Conservation (phyloP, 345 rosid species). For the Eucalyptus dawsonii region DNA sequence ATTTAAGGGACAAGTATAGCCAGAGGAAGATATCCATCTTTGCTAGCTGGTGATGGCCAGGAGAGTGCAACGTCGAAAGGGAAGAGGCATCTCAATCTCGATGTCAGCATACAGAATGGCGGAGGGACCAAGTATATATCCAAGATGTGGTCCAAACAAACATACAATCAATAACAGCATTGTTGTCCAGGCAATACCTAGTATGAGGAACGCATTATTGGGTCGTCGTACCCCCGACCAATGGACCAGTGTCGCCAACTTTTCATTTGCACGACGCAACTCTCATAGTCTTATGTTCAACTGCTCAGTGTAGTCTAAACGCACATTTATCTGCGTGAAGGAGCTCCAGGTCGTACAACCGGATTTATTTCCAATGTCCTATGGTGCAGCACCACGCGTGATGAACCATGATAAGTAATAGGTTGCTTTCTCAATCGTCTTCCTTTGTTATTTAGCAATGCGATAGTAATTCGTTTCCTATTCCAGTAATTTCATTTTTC, state of each 20-base stretch:
- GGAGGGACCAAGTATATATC: background rate
- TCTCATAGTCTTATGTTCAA: background rate
- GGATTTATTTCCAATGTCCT: background rate
- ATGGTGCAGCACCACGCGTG: background rate
- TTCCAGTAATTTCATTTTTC: background rate
- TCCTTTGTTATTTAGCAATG: background rate
- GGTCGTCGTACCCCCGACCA: background rate
- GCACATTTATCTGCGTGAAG: background rate
- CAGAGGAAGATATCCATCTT: background rate
- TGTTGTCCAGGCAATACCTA: background rate
- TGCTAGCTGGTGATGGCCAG: background rate
- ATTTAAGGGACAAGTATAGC: background rate
- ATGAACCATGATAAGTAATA: background rate
- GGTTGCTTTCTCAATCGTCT: background rate
- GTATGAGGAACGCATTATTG: background rate
- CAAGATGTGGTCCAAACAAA: background rate
- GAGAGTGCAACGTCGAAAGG: background rate
- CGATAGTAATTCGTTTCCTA: background rate
- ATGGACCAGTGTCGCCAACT: too few relatives aligned
- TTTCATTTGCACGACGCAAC: background rate
- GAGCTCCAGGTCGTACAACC: background rate
- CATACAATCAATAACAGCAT: background rate
- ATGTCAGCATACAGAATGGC: background rate
- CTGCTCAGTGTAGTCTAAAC: background rate
- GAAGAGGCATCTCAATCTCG: background rate